phyloP scores from a whole-genome alignment of 768 basidiomycete genomes.

The Tulasnella sp. region DNA sequence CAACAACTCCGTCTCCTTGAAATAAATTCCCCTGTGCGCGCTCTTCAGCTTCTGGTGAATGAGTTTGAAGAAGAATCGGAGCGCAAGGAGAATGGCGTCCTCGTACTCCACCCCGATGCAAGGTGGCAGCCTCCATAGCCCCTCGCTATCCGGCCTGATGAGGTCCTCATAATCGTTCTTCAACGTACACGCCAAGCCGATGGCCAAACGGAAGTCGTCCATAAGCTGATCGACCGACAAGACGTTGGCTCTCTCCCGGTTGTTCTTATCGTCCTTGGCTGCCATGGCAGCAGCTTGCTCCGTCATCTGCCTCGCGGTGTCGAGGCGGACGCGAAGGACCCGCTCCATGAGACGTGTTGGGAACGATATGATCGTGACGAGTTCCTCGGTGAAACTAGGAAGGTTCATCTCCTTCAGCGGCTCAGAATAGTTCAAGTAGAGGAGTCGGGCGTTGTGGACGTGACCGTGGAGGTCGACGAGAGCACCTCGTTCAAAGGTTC shows the following conservation, averaged over 20 bases:
- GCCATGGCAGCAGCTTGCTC: slow-evolving; percentile 41
- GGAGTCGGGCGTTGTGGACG: slow-evolving; percentile 78
- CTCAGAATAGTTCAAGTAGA: slow-evolving; percentile 73
- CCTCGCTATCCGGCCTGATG: slow-evolving; percentile 75
- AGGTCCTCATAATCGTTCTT: slow-evolving; percentile 94
- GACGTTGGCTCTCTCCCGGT: slow-evolving; percentile 55
- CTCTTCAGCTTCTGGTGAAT: slow-evolving; percentile 96
- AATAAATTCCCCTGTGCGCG: slow-evolving; percentile 85
- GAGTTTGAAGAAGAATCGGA: slow-evolving; percentile 86
- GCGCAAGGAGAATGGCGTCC: slow-evolving; percentile 76
- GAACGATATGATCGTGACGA: slow-evolving; percentile 91
- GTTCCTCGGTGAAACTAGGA: slow-evolving; percentile 82
- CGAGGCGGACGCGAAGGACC: slow-evolving; percentile 80
- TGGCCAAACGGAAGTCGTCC: slow-evolving; percentile 85
- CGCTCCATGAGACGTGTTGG: slow-evolving; percentile 93
- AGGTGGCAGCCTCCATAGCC: slow-evolving; percentile 82
- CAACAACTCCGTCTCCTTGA: slow-evolving; percentile 97
- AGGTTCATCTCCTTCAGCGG: slow-evolving; percentile 85
- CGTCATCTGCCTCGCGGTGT: slow-evolving; percentile 81
- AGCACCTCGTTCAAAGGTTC: slow-evolving; percentile 88
- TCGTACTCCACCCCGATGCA: slow-evolving; percentile 93
- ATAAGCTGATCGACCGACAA: slow-evolving; percentile 92
- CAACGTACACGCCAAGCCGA: slow-evolving; percentile 90
- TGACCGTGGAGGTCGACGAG: slow-evolving; percentile 82
- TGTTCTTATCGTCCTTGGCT: not conserved